Base-by-base conservation (phyloP, 257 asterid species). In the Solanum raphanifolium region DNA sequence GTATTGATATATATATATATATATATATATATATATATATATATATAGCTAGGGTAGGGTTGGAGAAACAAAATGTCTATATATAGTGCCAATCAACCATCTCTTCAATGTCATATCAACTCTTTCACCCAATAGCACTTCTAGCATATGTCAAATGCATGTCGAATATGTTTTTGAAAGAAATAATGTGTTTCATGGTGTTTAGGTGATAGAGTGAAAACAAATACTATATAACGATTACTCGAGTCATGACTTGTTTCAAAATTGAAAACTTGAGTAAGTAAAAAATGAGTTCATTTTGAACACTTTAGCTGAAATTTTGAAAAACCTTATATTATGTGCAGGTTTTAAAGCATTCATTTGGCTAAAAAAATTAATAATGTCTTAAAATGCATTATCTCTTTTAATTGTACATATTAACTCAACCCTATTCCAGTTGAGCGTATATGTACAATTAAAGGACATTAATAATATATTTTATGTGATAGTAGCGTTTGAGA, bases 1-100 rank as follows among this genome's bases (percentile, higher is more conserved):
- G 87, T 10, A 23, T 7, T 12, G 41, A 27, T 18, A 38, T 38
- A 35, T 5, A 13, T 16, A 60, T n/a, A 58, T 23, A 9, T 25
- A 68, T 62, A 31, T 4, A 38, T 25, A 8, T n/a, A n/a, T 23
- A 62, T 58, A 16, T 3, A 13, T 23, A 60, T 11, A 66, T 25
- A 68, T 62, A 31, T 4, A 38, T 25, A 8, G 18, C 16, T 55
- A 21, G 60, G 76, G 86, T 55, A 35, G 46, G 88, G 88, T 87
- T 21, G 88, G 85, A 74, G 86, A 87, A 74, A 58, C 86, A 75
- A 15, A 60, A 62, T 84, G 87, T 84, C 87, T 84, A 23, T 41
- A 43, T 3, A 60, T 25, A n/a, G 55, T 35, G 32, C 83, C 84
- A 68, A 86, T 86, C 88, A 86, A 4, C 65, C 72, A 21, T 74